Conservation (phyloP, 257 asterid species). For the Lavandula angustifolia region DNA sequence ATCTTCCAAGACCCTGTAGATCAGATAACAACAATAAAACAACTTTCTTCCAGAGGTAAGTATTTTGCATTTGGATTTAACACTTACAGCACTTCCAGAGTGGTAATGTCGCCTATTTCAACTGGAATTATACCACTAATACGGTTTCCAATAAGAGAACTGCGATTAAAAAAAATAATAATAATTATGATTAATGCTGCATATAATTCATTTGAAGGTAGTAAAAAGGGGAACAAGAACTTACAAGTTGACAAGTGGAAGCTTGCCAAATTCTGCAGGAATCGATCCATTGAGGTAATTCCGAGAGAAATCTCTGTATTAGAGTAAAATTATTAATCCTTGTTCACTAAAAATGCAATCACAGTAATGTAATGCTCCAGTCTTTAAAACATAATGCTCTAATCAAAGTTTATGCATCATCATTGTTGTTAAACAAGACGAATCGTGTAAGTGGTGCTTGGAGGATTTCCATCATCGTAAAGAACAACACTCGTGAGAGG, state of each 20-base stretch:
- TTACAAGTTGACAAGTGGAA: slow-evolving; percentile 58
- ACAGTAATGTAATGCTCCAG: not conserved
- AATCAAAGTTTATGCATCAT: not conserved
- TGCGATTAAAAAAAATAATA: slow-evolving; percentile 32
- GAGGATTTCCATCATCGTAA: not conserved
- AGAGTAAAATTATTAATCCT: slow-evolving; percentile 28
- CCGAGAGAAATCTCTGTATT: slow-evolving; percentile 67
- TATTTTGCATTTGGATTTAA: slow-evolving; percentile 13
- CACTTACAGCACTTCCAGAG: slow-evolving; percentile 74
- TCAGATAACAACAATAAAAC: slow-evolving; percentile 26
- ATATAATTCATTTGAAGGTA: not conserved
- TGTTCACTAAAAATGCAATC: not conserved
- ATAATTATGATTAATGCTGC: slow-evolving; percentile 1
- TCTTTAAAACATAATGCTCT: not conserved
- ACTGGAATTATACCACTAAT: slow-evolving; percentile 65
- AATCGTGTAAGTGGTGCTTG: not conserved
- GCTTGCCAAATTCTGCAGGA: slow-evolving; percentile 54
- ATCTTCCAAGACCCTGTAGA: slow-evolving; percentile 67
- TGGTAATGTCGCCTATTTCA: slow-evolving; percentile 69
- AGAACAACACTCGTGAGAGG: not conserved
- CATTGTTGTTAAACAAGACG: not conserved
- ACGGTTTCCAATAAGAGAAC: slow-evolving; percentile 81
- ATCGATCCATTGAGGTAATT: slow-evolving; percentile 78
- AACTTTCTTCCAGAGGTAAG: slow-evolving; percentile 18
- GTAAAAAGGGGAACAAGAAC: slow-evolving; percentile 29